Conservation (phyloP, 257 asterid genomes). For the Solanum habrochaites region DNA sequence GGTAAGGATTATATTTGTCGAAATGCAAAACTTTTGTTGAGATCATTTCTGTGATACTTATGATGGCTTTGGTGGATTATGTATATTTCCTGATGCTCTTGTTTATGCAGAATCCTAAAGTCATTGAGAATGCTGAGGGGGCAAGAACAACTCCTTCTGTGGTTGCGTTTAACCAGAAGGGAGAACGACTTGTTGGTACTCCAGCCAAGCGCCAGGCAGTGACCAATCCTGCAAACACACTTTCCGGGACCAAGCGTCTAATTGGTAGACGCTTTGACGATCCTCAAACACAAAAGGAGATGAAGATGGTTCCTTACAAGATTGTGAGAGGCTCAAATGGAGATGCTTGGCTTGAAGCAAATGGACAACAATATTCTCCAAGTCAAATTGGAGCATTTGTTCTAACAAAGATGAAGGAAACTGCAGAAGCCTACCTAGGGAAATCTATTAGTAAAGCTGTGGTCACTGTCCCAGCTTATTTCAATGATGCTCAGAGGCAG, state of each 20-base stretch:
- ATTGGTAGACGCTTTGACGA: constrained; percentile 40
- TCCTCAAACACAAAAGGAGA: constrained; percentile 34
- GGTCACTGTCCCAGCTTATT: constrained; percentile 76
- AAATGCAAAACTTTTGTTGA: neutral
- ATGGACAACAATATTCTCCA: constrained; percentile 42
- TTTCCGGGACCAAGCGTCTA: constrained; percentile 38
- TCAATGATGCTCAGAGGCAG: constrained; percentile 82
- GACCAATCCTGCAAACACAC: constrained; percentile 36
- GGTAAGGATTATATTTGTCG: constrained; percentile 16
- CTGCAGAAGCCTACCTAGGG: constrained; percentile 51
- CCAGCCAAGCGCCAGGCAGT: constrained; percentile 38
- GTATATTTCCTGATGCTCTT: neutral
- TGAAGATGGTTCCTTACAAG: constrained; percentile 46
- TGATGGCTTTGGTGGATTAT: neutral
- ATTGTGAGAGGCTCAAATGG: constrained; percentile 37
- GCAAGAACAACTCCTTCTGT: constrained; percentile 79
- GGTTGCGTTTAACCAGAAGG: constrained; percentile 67
- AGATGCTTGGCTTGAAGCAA: constrained; percentile 55
- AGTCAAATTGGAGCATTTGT: constrained; percentile 43
- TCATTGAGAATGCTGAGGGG: constrained; percentile 69
- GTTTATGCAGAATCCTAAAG: constrained; percentile 48
- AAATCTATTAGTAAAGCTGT: constrained; percentile 39
- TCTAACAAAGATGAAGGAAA: constrained; percentile 46
- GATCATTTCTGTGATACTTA: neutral
- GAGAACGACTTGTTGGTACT: constrained; percentile 19